Evolutionary conservation across 805 yeast genomes (phyloP).

Genomic region (Naumovozyma baii): DNA sequence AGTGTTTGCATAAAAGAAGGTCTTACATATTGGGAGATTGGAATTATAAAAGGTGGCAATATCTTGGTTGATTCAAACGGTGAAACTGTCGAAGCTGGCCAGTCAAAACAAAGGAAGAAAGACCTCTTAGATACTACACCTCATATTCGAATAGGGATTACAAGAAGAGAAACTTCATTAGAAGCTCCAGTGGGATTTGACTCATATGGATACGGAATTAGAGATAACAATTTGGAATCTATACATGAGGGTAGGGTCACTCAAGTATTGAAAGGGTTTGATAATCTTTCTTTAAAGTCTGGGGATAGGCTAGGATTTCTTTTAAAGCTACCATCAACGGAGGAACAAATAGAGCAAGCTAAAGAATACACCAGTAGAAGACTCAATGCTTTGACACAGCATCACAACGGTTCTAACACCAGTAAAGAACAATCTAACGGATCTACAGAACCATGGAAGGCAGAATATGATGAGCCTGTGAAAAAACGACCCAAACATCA

Average conservation of each 20-base stretch:
- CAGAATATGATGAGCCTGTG: conserved; percentile 1
- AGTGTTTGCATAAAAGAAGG: conserved; percentile 76
- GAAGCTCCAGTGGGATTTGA: conserved; percentile 96
- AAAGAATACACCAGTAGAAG: conserved; percentile 30
- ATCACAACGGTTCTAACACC: not conserved
- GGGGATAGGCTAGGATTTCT: conserved; percentile 84
- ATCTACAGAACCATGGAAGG: not conserved
- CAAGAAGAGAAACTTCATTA: conserved; percentile 74
- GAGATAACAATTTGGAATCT: conserved; percentile 69
- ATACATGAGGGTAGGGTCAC: conserved; percentile 41
- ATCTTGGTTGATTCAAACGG: conserved; percentile 11
- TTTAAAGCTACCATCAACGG: conserved; percentile 52
- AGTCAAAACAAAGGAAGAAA: conserved; percentile 7
- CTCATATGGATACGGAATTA: conserved; percentile 83
- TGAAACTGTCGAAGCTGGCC: not conserved
- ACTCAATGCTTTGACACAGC: conserved; percentile 18
- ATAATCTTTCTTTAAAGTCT: conserved; percentile 39
- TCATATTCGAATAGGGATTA: conserved; percentile 77
- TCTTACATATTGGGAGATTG: conserved; percentile 66
- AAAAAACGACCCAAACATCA: conserved; percentile 8
- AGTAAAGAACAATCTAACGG: not conserved
- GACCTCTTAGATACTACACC: conserved; percentile 26
- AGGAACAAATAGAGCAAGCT: conserved; percentile 37
- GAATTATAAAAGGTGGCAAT: conserved; percentile 35
- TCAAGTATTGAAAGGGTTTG: conserved; percentile 40